Base-by-base conservation (phyloP, 2,329 filamentous ascomycete species). In the Phaeosphaeriaceae sp. region DNA sequence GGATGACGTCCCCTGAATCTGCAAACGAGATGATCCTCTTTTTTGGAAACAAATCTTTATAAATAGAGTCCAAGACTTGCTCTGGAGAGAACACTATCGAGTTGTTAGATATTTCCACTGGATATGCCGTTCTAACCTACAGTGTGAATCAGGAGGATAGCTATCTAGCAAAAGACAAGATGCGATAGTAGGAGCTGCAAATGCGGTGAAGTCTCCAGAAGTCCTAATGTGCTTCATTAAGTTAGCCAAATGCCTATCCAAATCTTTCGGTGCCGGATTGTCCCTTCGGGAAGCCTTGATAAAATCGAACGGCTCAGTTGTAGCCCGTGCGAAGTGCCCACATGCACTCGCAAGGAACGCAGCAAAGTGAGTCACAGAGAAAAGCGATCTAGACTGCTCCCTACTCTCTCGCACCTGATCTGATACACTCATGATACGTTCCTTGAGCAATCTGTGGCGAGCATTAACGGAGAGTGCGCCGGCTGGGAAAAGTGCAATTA, bases 101-200 rank as follows among this genome's bases (percentile, higher is more conserved):
- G 3, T 34, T 34, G 1, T 34, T 34, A 34, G 32, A 34, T 34
- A 11, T 34, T 34, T 11, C 32, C 13, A 34, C 32, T 34, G 13
- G 32, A 6, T 34, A 34, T 9, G 8, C 2, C 8, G 6, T 34
- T 17, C 1, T 34, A 17, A 34, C 43, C 36, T 52, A 54, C 37
- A 40, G 40, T 50, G 28, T 30, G 30, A 35, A 33, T 49, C 23
- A 44, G 34, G 56, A 47, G 56, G 51, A 39, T 63, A 67, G 39
- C 48, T 57, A 47, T 67, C 52, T 39, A 66, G 47, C 9, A 67
- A 30, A 17, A 67, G 37, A 41, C 43, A 55, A 16, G 54, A 67
- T 11, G 52, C 46, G 28, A 67, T 61, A 17, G 60, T 46, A 35
- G 45, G 51, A 39, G 58, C 54, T 56, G 45, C 42, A 54, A 65